Base-by-base conservation (phyloP, 352 stramenopile genomes). In the Phytophthora sp. region DNA sequence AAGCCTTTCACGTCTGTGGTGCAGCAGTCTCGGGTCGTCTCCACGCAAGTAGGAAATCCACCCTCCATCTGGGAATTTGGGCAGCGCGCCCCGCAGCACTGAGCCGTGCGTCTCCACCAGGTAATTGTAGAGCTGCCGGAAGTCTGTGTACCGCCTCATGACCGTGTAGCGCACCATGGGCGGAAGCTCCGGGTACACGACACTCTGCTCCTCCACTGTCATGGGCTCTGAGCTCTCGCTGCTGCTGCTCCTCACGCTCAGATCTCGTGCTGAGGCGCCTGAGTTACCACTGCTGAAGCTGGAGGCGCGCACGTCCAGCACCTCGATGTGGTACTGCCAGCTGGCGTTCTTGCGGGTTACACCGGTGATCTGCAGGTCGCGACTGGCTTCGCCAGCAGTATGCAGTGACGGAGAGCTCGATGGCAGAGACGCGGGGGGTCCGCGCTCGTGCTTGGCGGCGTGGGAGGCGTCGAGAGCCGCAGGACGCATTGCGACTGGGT, bases 241-340 rank as follows among this genome's bases (percentile, higher is more conserved):
- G 39, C 15, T 51, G 18, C 16, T 53, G 29, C 23, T 35, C n/a
- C 8, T 2, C 3, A 35, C 46, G 12, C 52, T 57, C 31, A 53
- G 46, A 31, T 63, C 36, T 23, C 41, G 44, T 27, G 47, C 23
- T 5, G 35, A 66, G 13, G 21, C 53, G 27, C 21, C 50, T 16
- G 57, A 57, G 29, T 50, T 62, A 33, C 45, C 54, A 47, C 63
- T 76, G 24, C 27, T 61, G 33, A 62, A 61, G 63, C 63, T 69
- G 30, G 45, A 60, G 16, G 57, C 69, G 44, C 84, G 82, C 23
- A 87, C 77, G 66, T 93, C 82, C 41, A 93, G 77, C 64, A 89
- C 80, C 39, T 93, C 82, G 63, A 93, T 86, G 72, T 93, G 84
- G 69, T 93, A 93, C 56, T 89, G 77, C 84, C 84, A 93, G 30